Conservation (phyloP, 345 rosid species). For the Melaleuca quinquenervia region DNA sequence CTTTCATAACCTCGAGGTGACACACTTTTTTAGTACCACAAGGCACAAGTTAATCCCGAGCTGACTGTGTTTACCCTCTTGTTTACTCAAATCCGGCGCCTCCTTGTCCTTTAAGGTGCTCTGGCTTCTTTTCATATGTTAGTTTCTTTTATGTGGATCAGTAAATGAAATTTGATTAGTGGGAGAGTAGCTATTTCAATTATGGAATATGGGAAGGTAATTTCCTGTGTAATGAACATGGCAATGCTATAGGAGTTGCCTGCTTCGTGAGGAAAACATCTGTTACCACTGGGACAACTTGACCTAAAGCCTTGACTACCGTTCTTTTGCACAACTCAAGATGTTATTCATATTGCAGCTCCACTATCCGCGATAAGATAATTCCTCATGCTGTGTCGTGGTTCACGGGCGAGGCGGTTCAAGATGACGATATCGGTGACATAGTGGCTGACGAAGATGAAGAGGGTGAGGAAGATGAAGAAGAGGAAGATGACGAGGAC, state of each 20-base stretch:
- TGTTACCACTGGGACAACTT: neutral
- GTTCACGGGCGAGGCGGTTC: constrained; percentile 93
- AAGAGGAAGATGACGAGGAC: constrained; percentile 32
- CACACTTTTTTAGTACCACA: neutral
- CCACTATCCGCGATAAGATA: constrained; percentile 79
- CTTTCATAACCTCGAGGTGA: neutral
- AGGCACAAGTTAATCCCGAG: neutral
- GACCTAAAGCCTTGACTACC: neutral
- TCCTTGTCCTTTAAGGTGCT: neutral
- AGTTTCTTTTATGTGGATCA: neutral
- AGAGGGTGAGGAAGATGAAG: constrained; percentile 17
- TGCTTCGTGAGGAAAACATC: neutral
- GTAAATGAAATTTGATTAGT: neutral
- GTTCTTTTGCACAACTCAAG: neutral
- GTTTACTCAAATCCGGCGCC: neutral
- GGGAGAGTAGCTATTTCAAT: neutral
- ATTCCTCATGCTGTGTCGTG: constrained; percentile 95
- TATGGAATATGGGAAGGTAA: neutral
- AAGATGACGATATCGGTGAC: constrained; percentile 43
- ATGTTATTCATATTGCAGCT: constrained; percentile 23
- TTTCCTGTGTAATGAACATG: neutral
- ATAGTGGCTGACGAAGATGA: constrained; percentile 15
- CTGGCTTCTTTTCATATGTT: neutral
- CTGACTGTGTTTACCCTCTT: neutral
- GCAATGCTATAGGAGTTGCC: neutral